Percentiles rank a stretch among this genome's conserved stretches.
Conservation (phyloP, 2,329 filamentous ascomycete genomes). For the Botryosphaeria dothidea region DNA sequence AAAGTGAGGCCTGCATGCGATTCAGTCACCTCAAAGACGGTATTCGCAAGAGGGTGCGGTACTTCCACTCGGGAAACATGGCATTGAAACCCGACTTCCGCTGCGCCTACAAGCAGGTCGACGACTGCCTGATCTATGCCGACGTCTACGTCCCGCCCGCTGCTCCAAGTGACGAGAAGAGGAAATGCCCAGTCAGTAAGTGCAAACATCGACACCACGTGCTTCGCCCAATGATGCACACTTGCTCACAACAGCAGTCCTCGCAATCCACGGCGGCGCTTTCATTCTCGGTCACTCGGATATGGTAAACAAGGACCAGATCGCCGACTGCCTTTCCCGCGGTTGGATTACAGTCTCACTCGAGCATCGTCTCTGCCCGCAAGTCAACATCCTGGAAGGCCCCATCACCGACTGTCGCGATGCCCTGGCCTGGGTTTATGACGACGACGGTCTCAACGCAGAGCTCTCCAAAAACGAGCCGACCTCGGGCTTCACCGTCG, state of each 20-base stretch:
- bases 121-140: constrained; percentile 14
- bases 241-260: constrained; percentile 30
- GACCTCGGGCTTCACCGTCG: constrained; percentile 22
- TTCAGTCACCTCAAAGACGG: not conserved
- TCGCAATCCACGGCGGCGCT: constrained; percentile 47
- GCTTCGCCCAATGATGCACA: not conserved
- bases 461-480: constrained; percentile 21
- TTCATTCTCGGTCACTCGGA: constrained; percentile 40
- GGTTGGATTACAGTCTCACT: constrained; percentile 23
- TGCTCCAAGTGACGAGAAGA: not conserved
- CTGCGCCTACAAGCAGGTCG: constrained; percentile 19
- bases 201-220: constrained; percentile 20
- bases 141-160: constrained; percentile 18
- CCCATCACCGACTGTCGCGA: constrained; percentile 39
- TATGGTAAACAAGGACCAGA: constrained; percentile 23
- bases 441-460: constrained; percentile 29
- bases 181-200: not conserved
- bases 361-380: constrained; percentile 35
- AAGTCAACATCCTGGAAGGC: constrained; percentile 33
- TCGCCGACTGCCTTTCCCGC: constrained; percentile 23
- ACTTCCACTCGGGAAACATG: not conserved
- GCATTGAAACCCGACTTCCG: not conserved
- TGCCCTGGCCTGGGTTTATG: constrained; percentile 38
- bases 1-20: not conserved
- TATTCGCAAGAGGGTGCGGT: not conserved